Conservation (phyloP, 1,284 basidiomycete genomes). For the Sanghuangporus sanghuang region DNA sequence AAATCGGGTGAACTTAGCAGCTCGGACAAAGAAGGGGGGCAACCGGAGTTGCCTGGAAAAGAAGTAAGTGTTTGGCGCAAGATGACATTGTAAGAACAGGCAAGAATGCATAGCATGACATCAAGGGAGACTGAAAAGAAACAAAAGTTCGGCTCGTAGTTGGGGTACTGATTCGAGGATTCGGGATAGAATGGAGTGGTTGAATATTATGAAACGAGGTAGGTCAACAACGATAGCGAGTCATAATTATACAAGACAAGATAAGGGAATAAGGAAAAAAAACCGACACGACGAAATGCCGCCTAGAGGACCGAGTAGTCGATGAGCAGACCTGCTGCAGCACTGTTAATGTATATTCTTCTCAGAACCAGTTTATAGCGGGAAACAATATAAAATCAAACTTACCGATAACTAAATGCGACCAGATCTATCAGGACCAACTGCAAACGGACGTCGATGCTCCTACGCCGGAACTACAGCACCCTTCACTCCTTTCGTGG, state of each 20-base stretch:
- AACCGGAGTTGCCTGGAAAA: neutral
- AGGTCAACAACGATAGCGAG: neutral
- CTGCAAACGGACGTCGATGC: too few species aligned
- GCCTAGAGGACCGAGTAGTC: neutral
- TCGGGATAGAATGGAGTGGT: neutral
- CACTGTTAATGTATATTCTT: neutral
- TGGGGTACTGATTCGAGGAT: neutral
- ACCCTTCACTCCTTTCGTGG: neutral
- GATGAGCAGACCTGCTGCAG: constrained; percentile 1
- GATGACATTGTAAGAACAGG: neutral
- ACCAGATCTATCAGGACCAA: too few species aligned
- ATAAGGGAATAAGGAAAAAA: neutral
- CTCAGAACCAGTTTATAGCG: neutral
- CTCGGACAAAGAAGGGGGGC: neutral
- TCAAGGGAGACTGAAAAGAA: neutral
- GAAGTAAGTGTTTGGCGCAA: neutral
- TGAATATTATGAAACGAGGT: neutral
- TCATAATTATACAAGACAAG: neutral
- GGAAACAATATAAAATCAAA: neutral
- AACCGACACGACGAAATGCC: neutral
- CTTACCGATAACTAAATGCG: neutral
- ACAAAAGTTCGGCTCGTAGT: neutral
- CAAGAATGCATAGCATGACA: neutral
- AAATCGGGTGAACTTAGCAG: too few species aligned
- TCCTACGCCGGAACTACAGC: neutral